Conservation (phyloP, 2,329 filamentous ascomycete genomes). For the Epichloe uncinata region DNA sequence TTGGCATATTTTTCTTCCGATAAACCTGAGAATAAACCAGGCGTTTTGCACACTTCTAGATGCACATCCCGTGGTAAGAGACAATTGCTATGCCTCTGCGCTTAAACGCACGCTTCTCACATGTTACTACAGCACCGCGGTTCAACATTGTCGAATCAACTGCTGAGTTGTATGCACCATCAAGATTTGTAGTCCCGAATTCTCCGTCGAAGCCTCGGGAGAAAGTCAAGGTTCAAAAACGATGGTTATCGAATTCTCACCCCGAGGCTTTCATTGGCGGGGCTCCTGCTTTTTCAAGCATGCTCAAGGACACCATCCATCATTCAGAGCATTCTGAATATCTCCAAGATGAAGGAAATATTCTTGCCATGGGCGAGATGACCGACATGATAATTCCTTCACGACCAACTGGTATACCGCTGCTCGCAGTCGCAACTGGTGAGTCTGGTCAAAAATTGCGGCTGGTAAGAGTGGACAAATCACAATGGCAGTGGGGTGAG, state of each 20-base stretch:
- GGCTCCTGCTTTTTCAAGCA: slow-evolving; percentile 13
- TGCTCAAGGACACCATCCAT: slow-evolving; percentile 24
- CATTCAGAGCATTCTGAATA: slow-evolving; percentile 17
- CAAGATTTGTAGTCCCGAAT: slow-evolving; percentile 13
- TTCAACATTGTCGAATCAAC: slow-evolving; percentile 20
- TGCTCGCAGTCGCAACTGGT: slow-evolving; percentile 39
- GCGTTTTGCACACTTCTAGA: slow-evolving; percentile 19
- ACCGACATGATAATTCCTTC: slow-evolving; percentile 23
- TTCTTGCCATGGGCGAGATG: slow-evolving; percentile 46
- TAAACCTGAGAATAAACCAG: slow-evolving; percentile 12
- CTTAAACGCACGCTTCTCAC: not conserved
- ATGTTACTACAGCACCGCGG: slow-evolving; percentile 14
- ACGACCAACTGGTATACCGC: slow-evolving; percentile 16
- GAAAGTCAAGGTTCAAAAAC: slow-evolving; percentile 24
- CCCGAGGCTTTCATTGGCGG: slow-evolving; percentile 35
- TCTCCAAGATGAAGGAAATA: slow-evolving; percentile 9
- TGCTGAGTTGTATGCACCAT: slow-evolving; percentile 22
- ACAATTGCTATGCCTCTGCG: not conserved
- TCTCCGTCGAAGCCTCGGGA: slow-evolving; percentile 16
- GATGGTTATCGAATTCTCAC: slow-evolving; percentile 38
- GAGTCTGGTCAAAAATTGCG: slow-evolving; percentile 44
- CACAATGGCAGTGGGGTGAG: slow-evolving; percentile 41
- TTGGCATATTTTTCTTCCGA: slow-evolving; percentile 18
- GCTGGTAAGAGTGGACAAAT: slow-evolving; percentile 35
- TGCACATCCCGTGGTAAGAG: slow-evolving; percentile 15